Base-by-base conservation (phyloP, 768 basidiomycete genomes). In the Rubroboletus pulcherrimus region DNA sequence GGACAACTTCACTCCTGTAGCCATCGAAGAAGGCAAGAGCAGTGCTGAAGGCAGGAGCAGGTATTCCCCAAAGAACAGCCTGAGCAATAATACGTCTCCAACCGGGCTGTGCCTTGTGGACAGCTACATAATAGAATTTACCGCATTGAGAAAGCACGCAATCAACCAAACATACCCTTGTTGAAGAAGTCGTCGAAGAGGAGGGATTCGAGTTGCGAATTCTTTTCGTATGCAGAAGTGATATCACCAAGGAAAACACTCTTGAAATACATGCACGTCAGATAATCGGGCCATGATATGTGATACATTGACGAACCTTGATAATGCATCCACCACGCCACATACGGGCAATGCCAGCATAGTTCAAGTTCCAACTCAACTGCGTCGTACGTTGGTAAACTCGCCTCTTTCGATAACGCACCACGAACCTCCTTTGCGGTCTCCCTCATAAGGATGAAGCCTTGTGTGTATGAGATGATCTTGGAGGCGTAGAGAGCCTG, bases 311-410 rank as follows among this genome's bases (percentile, higher is more conserved):
- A 53, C 65, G 46, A 43, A 84, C 89, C 83, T 96, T 96, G 82
- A 99, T 98, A 75, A 99, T 99, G 74, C 96, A 98, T 63, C 97
- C 97, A 63, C 97, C 97, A 67, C 96, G 93, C 97, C 97, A 99
- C 94, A 99, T 99, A 64, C 81, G 85, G 34, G 97, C 97, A 69
- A 99, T 98, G 58, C 94, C 95, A 65, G 94, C 87, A 71, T 96
- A 96, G 82, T 98, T 98, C 72, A 99, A 78, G 73, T 90, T 85
- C 96, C 96, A 99, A 60, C 68, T 71, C 64, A 89, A 68, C 88
- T 90, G 31, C 4, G 41, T 17, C 34, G 14, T 33, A 35, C 34
- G 40, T 70, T 26, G 46, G 24, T 52, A 50, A 51, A 46, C 34
- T 47, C 21, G 44, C 26, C 9, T 19, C 19, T 51, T 24, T 47